Base-by-base conservation (phyloP, 768 basidiomycete genomes). In the Trametes sanguinea region DNA sequence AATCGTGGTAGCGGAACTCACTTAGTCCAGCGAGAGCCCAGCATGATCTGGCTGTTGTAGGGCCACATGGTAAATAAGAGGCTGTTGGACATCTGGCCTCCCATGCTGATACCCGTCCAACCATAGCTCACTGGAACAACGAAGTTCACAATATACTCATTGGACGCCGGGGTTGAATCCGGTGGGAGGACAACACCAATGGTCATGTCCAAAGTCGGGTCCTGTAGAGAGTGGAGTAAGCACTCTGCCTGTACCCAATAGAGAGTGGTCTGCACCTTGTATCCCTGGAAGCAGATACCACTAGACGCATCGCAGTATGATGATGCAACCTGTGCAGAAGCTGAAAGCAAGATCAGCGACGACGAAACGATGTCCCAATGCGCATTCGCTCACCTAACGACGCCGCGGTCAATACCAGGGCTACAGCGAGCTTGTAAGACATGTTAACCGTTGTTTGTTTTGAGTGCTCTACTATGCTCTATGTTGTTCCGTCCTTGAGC, bases 61-160 rank as follows among this genome's bases (percentile, higher is more conserved):
- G 71, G 69, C 72, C 71, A 72, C 51, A 70, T 54, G 17, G 69
- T 69, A 57, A 73, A 69, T 40, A 73, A 51, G 4, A 73, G 60
- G 46, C 70, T 71, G 51, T 72, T 66, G 2, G 71, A 63, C 72
- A 73, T 73, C 2, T 51, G 57, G 10, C 72, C 72, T 0, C 68
- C 71, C 42, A 72, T 60, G 56, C 70, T 71, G 43, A 72, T 55
- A 16, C 72, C 72, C 5, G 68, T 67, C 63, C 67, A 73, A 37
- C 71, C 71, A 52, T 69, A 69, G 45, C 51, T 61, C 3, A 61
- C 65, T 9, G 72, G 72, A 0, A 64, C 71, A 17, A 73, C 64
- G 2, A 72, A 46, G 53, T 72, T 67, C 6, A 67, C 67, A 30
- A 73, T 69, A 40, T 65, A 72, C 51, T 73, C 71, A 22, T 68